A percentile compares a stretch with the other conserved stretches of the same genome.
Conservation (phyloP, 1,284 basidiomycete species). For the Filobasidium uniguttulatum region DNA sequence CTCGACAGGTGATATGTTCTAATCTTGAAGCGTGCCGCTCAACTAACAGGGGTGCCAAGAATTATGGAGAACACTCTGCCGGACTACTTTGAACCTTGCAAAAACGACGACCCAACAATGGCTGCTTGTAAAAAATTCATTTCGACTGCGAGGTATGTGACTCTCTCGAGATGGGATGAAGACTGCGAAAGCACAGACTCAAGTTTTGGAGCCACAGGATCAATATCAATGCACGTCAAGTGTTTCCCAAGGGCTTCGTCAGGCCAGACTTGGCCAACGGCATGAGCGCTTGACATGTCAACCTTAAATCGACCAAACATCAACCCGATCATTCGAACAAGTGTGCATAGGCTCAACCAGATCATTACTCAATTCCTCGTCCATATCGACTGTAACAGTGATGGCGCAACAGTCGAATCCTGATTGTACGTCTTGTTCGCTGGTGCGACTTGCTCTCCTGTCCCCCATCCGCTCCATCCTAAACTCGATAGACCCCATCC, state of each 20-base stretch:
- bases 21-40: background rate
- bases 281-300: too few species aligned
- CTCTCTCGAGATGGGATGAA: background rate
- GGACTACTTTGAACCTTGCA: conserved; percentile 40
- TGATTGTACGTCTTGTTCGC: too few species aligned
- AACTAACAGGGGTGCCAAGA: conserved; percentile 58
- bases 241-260: conserved; percentile 37
- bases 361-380: too few species aligned
- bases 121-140: conserved; percentile 47
- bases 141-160: conserved; percentile 17
- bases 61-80: conserved; percentile 68
- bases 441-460: too few species aligned
- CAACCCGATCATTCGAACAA: too few species aligned
- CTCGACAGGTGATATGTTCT: background rate
- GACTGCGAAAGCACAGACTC: background rate
- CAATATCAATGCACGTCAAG: conserved; percentile 81
- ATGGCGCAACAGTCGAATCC: too few species aligned
- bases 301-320: too few species aligned
- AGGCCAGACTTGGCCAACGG: too few species aligned
- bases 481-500: conserved; percentile 1
- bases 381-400: too few species aligned
- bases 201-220: conserved; percentile 36
- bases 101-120: conserved; percentile 23
- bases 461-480: background rate
- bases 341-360: too few species aligned